Conservation (phyloP, 805 yeast genomes). For the Cyberlindnera xylosilytica region DNA sequence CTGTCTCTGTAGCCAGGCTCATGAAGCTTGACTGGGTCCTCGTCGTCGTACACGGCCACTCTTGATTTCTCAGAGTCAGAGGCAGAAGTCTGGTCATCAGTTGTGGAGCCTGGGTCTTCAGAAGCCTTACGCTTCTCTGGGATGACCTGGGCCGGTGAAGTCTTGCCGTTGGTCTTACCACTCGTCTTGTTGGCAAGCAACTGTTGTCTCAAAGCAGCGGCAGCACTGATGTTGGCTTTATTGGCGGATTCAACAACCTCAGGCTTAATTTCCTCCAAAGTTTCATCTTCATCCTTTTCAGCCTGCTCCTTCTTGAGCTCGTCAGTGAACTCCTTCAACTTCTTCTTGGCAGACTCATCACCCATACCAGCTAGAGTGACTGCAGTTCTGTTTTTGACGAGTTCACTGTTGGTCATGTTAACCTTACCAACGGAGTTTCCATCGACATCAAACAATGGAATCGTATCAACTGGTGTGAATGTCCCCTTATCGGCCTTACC, state of each 20-base stretch:
- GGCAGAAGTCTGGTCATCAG: not conserved
- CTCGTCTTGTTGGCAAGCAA: constrained; percentile 29
- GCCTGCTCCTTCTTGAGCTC: constrained; percentile 4
- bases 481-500: constrained; percentile 77
- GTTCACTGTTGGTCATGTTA: constrained; percentile 64
- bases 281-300: constrained; percentile 1
- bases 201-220: constrained; percentile 40
- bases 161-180: too few species aligned
- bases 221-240: constrained; percentile 40
- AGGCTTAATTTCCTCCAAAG: constrained; percentile 14
- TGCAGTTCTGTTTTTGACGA: constrained; percentile 59
- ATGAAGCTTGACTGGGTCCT: constrained; percentile 58
- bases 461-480: constrained; percentile 57
- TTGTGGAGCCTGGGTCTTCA: constrained; percentile 17
- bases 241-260: constrained; percentile 31
- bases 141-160: constrained; percentile 8
- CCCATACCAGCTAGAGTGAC: constrained; percentile 39
- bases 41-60: constrained; percentile 41
- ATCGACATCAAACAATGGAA: constrained; percentile 74
- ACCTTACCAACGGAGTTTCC: constrained; percentile 72
- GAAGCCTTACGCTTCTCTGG: constrained; percentile 23
- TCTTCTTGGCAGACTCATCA: constrained; percentile 27
- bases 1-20: constrained; percentile 86
- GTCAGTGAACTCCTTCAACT: constrained; percentile 26
- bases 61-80: constrained; percentile 20